Evolutionary conservation across 768 basidiomycete species (phyloP).

Genomic region (Suillus paluster): DNA sequence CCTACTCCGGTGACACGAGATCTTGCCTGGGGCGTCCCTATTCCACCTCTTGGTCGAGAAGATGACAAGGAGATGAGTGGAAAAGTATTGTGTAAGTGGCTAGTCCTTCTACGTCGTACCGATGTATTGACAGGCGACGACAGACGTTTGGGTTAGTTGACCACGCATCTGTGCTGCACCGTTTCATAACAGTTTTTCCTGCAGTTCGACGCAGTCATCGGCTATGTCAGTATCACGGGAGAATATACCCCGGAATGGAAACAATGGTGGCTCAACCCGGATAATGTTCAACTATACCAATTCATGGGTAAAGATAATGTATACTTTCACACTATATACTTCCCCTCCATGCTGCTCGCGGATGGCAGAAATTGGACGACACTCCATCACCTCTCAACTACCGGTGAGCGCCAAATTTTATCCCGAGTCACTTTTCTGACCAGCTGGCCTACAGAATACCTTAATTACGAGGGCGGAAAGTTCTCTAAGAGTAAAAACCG

Average conservation of each 20-base stretch:
- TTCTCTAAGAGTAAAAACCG: slow-evolving; percentile 98
- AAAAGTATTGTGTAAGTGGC: slow-evolving; percentile 91
- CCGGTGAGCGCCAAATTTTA: slow-evolving; percentile 59
- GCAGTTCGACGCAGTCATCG: slow-evolving; percentile 97
- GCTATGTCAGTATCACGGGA: slow-evolving; percentile 97
- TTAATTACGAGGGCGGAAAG: slow-evolving; percentile 98
- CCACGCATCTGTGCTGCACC: background rate
- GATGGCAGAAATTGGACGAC: slow-evolving; percentile 94
- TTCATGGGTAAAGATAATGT: slow-evolving; percentile 99
- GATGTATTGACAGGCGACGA: slow-evolving; percentile 9
- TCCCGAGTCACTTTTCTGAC: background rate
- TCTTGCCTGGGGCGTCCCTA: slow-evolving; percentile 94
- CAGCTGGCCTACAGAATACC: slow-evolving; percentile 65
- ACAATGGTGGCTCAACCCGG: slow-evolving; percentile 94
- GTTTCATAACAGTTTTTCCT: slow-evolving; percentile 11
- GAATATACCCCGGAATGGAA: slow-evolving; percentile 95
- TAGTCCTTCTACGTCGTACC: slow-evolving; percentile 4
- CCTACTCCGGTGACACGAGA: slow-evolving; percentile 94
- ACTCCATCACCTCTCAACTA: slow-evolving; percentile 92
- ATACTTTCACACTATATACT: slow-evolving; percentile 97
- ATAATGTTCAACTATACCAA: slow-evolving; percentile 90
- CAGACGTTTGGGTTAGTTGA: slow-evolving; percentile 90
- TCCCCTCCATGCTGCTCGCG: slow-evolving; percentile 86
- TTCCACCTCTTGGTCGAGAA: slow-evolving; percentile 73
- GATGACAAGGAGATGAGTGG: slow-evolving; percentile 85